Conservation (phyloP, 192 early-diverging fungal genomes). For the Oehlia diaphana region DNA sequence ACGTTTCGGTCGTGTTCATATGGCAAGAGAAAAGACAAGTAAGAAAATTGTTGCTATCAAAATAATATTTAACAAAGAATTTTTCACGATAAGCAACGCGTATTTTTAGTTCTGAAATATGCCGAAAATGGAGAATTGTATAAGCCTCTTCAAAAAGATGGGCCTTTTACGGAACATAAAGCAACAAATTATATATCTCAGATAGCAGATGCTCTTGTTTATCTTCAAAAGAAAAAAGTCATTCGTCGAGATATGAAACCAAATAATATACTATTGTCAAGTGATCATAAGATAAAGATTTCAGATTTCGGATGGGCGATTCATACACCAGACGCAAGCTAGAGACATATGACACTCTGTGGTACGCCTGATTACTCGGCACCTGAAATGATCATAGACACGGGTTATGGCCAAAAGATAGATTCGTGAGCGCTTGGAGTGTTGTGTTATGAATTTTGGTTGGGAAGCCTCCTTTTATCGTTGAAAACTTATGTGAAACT, state of each 20-base stretch:
- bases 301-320: conserved; percentile 98
- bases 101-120: conserved; percentile 94
- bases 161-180: conserved; percentile 69
- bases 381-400: no score
- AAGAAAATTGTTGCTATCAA: conserved; percentile 93
- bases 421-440: conserved; percentile 94
- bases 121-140: conserved; percentile 93
- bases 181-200: conserved; percentile 73
- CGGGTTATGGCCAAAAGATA: conserved; percentile 72
- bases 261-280: conserved; percentile 85
- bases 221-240: conserved; percentile 86
- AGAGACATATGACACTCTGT: conserved; percentile 54
- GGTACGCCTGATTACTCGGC: conserved; percentile 97
- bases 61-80: conserved; percentile 84
- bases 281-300: conserved; percentile 88
- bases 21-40: conserved; percentile 83
- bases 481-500: conserved; percentile 49
- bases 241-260: conserved; percentile 98
- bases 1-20: conserved; percentile 95
- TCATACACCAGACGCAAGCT: conserved; percentile 62
- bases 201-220: conserved; percentile 83
- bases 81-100: conserved; percentile 92
- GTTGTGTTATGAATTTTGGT: conserved; percentile 89
- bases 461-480: conserved; percentile 86
- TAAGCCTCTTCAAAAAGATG: conserved; percentile 71